Evolutionary conservation across 2,329 filamentous ascomycete genomes (phyloP), one percentile per base, ranked within the genome.

Genomic region (Metarhizium robertsii): DNA sequence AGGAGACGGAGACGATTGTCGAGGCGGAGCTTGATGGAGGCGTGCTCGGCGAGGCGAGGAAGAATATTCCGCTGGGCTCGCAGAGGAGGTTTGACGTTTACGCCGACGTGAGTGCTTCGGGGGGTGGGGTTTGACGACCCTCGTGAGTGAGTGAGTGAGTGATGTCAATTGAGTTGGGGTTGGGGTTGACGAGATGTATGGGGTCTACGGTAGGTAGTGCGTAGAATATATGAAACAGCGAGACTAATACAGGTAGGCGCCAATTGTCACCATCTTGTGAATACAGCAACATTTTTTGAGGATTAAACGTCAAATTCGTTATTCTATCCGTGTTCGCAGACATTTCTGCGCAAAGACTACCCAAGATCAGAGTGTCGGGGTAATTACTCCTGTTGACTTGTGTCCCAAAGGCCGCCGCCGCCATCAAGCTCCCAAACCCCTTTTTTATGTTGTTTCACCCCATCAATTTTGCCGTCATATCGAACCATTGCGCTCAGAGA

Each of bases 61-160:
- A 81, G 69, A 86, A 86, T 6, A 96, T 99, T 62, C 94, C 94
- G 2, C 77, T 97, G 53, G 84, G 85, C 64, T 80, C 79, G 18
- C 94, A 99, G 78, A 80, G 94, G 65, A 79, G 94, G 61, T 99
- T 96, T 68, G 94, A 99, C 71, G 87, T 99, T 20, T 99, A 99
- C 70, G 88, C 90, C 0, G 92, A 99, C 76, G 84, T 99, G 36
- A 91, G 85, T 65, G 72, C 81, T 64, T 85, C 81, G 1, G 73
- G 77, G 4, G 56, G 67, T 77, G 29, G 65, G 68, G 25, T 67
- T 68, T 16, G 65, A 69, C 47, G 68, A 72, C 52, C 62, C 64
- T 42, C 34, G 8, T 58, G 43, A 53, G 32, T 34, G 32, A 48
- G 8, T 58, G 43, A 53, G 32, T 34, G 32, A 48, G 25, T 18